Evolutionary conservation across 1,284 basidiomycete species (phyloP), one percentile per base, ranked within the genome.

Genomic region (Pyrrhoderma noxium): DNA sequence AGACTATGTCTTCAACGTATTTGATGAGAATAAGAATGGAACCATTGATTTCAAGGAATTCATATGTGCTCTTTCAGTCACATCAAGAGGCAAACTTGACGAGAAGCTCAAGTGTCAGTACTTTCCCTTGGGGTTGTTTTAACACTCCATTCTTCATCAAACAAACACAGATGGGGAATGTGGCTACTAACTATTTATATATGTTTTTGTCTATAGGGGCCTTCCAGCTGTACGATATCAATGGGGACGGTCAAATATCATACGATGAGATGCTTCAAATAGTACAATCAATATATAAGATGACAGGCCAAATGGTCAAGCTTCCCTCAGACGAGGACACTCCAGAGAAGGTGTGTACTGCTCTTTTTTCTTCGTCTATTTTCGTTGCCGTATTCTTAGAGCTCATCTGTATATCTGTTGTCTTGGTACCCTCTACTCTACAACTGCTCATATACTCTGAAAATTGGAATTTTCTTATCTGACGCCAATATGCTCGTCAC

Each of bases 221-320:
- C 8, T 99, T 99, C 82, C 93, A 99, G 69, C 75, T 99, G 44
- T 99, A 99, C 68, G 96, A 99, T 66, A 98, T 99, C 63, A 92
- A 99, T 72, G 91, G 90, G 58, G 94, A 98, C 64, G 95, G 94
- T 2, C 88, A 79, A 61, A 97, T 98, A 70, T 95, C 94, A 40
- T 96, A 97, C 68, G 87, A 95, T 61, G 96, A 99, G 72, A 99
- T 99, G 93, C 83, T 97, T 40, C 84, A 91, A 72, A 96, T 97
- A 64, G 94, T 97, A 3, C 80, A 86, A 61, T 86, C 90, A 49
- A 97, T 97, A 72, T 97, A 97, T 77, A 95, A 95, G 79, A 96
- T 96, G 93, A 95, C 93, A 3, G 95, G 96, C 11, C 89, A 96
- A 67, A 98, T 99, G 94, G 95, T 99, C 61, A 95, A 94, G 67